Evolutionary conservation across 192 early-diverging fungal species (phyloP).

Genomic region (Coemansia sp.): DNA sequence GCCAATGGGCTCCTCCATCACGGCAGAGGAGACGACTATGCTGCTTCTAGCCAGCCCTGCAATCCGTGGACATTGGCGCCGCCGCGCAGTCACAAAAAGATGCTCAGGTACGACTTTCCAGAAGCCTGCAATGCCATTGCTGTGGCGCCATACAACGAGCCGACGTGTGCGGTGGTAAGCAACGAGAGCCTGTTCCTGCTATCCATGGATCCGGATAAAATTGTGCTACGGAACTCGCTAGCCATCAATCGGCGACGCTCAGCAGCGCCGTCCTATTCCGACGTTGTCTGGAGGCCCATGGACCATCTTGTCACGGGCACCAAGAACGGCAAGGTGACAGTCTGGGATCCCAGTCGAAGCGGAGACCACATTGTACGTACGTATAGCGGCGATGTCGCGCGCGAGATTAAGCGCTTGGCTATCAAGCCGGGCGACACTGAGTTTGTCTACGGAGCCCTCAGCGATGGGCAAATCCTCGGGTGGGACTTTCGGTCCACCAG

Average conservation of each 20-base stretch:
- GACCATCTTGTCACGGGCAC: constrained; percentile 44
- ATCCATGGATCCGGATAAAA: constrained; percentile 23
- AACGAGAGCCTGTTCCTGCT: constrained; percentile 33
- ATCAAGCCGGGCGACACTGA: constrained; percentile 39
- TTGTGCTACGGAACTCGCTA: constrained; percentile 4
- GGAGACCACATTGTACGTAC: constrained; percentile 25
- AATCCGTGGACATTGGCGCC: constrained; percentile 30
- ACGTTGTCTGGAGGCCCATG: constrained; percentile 45
- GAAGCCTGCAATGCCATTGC: constrained; percentile 30
- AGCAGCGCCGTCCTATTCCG: constrained; percentile 27
- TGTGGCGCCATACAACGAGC: constrained; percentile 20
- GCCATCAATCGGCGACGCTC: constrained; percentile 21
- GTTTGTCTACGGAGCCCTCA: constrained; percentile 35
- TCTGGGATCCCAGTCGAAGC: constrained; percentile 41
- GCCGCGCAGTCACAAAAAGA: constrained; percentile 9
- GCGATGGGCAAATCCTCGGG: constrained; percentile 24
- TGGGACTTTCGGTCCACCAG: constrained; percentile 34
- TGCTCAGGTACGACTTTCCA: constrained; percentile 14
- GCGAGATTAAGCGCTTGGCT: constrained; percentile 36
- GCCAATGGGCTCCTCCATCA: neutral
- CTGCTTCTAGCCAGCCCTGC: neutral
- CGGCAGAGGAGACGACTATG: neutral
- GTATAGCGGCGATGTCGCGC: constrained; percentile 13
- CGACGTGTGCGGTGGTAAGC: constrained; percentile 26
- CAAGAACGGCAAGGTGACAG: constrained; percentile 29